Evolutionary conservation across 495 filamentous ascomycete genomes (phyloP).

Genomic region (Haplographium delicatum): DNA sequence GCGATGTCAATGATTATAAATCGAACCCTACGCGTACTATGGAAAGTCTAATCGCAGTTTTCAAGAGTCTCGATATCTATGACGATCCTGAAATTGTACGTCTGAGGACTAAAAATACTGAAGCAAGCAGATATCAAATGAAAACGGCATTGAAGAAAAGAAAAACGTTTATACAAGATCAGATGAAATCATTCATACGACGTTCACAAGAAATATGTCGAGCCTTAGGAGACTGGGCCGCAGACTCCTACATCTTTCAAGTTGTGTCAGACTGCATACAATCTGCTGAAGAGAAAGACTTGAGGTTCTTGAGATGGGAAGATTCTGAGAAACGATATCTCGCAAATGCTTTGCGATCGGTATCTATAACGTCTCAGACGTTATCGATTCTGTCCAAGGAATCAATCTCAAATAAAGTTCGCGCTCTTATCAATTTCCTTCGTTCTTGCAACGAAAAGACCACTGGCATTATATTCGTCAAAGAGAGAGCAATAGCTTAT

Average conservation of each 20-base stretch:
- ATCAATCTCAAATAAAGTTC: conserved; percentile 7
- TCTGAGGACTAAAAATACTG: conserved; percentile 43
- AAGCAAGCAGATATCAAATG: conserved; percentile 45
- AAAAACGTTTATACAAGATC: conserved; percentile 14
- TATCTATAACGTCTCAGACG: conserved; percentile 30
- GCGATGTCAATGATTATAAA: conserved; percentile 34
- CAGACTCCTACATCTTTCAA: background rate
- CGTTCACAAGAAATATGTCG: background rate
- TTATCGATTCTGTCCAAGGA: conserved; percentile 9
- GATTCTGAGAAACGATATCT: conserved; percentile 55
- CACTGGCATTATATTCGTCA: conserved; percentile 61
- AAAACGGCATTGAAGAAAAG: conserved; percentile 28
- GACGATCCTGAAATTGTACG: conserved; percentile 54
- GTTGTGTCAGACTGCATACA: background rate
- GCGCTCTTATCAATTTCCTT: conserved; percentile 5
- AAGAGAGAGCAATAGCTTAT: conserved; percentile 62
- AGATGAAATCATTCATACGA: background rate
- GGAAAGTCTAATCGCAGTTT: conserved; percentile 31
- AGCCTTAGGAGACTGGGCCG: background rate
- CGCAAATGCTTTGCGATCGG: conserved; percentile 37
- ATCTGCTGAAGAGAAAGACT: conserved; percentile 2
- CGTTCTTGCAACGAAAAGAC: conserved; percentile 1
- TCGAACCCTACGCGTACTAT: conserved; percentile 42
- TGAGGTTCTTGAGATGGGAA: conserved; percentile 1
- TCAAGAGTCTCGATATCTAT: conserved; percentile 47